Evolutionary conservation across 2,329 filamentous ascomycete species (phyloP).

Genomic region (Aspergillus sp.): DNA sequence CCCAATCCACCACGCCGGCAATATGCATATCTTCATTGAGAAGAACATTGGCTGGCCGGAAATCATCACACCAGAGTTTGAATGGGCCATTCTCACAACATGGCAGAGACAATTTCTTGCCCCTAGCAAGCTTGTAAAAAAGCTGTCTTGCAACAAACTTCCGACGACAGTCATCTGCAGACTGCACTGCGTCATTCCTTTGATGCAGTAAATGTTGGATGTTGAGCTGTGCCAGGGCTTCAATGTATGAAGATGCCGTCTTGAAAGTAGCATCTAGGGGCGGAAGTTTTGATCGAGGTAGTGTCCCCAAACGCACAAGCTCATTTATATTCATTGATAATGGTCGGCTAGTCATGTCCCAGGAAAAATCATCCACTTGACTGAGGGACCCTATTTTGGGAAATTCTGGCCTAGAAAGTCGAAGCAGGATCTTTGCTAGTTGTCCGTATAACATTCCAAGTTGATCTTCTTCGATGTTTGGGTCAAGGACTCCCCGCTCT

Average conservation of each 20-base stretch:
- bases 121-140: conserved; percentile 13
- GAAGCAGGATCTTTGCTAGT: conserved; percentile 5
- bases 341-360: conserved; percentile 24
- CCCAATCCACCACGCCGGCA: conserved; percentile 14
- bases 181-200: conserved; percentile 31
- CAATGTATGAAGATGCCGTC: conserved; percentile 32
- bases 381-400: conserved; percentile 6
- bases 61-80: conserved; percentile 17
- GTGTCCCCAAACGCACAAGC: conserved; percentile 14
- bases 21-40: conserved; percentile 7
- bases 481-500: conserved; percentile 17
- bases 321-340: conserved; percentile 38
- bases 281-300: conserved; percentile 12
- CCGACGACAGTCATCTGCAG: conserved; percentile 15
- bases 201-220: conserved; percentile 33
- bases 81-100: conserved; percentile 16
- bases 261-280: conserved; percentile 12
- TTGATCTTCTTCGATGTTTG: conserved; percentile 25
- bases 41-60: conserved; percentile 13
- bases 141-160: conserved; percentile 14
- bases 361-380: conserved; percentile 8
- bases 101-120: conserved; percentile 8
- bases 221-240: conserved; percentile 35
- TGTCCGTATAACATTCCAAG: conserved; percentile 20
- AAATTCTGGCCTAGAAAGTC: conserved; percentile 2